A percentile compares a stretch with the other conserved stretches of the same genome.
Conservation (phyloP, 352 stramenopile genomes). For the Pythium phragmiticola region DNA sequence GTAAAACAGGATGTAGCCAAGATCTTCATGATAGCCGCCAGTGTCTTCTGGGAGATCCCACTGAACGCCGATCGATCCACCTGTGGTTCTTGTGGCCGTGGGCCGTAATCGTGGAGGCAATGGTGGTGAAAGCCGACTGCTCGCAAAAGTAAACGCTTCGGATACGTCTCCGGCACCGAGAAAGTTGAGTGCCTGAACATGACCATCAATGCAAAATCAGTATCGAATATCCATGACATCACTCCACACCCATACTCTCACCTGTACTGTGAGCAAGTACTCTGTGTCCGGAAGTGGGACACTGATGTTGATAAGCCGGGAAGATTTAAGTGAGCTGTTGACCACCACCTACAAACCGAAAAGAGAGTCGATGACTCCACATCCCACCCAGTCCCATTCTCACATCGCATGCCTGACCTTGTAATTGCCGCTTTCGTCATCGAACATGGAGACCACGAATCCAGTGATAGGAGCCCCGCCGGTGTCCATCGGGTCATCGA, state of each 20-base stretch:
- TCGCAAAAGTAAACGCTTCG: constrained; percentile 31
- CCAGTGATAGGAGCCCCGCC: constrained; percentile 40
- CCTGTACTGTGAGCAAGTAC: constrained; percentile 38
- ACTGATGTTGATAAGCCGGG: constrained; percentile 32
- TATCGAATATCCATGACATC: no score
- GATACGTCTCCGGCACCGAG: constrained; percentile 38
- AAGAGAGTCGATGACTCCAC: not conserved
- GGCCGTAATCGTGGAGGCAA: constrained; percentile 36
- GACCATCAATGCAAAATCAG: not conserved
- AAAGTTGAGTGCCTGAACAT: constrained; percentile 40
- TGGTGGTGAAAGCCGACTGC: constrained; percentile 36
- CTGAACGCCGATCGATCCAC: constrained; percentile 37
- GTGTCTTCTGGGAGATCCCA: constrained; percentile 43
- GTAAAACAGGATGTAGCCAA: constrained; percentile 16
- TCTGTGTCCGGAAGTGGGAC: constrained; percentile 34
- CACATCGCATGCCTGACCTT: constrained; percentile 5
- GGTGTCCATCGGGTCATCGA: constrained; percentile 35
- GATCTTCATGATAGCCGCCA: constrained; percentile 17
- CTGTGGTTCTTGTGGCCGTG: constrained; percentile 23
- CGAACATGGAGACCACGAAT: constrained; percentile 31
- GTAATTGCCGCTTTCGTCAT: constrained; percentile 5
- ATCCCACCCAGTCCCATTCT: not conserved
- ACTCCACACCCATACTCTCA: not conserved
- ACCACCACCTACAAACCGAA: constrained; percentile 28
- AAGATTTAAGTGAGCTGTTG: constrained; percentile 25